Base-by-base conservation (phyloP, 805 yeast species). In the Clavispora fructus region DNA sequence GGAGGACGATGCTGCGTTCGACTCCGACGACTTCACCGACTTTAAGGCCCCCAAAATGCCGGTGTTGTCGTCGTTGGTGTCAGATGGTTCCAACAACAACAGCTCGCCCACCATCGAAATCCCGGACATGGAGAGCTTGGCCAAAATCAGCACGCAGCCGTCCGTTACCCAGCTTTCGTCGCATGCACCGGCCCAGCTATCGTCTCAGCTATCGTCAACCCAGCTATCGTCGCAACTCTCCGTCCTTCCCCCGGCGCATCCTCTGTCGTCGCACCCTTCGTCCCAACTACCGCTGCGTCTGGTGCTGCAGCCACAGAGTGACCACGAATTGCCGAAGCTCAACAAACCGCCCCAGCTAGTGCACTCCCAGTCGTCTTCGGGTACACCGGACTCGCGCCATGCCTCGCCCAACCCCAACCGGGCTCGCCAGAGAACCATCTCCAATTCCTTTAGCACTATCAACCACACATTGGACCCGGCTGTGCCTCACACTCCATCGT, bases 101-200 rank as follows among this genome's bases (percentile, higher is more conserved):
- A 74, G 78, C 9, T 77, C 85, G 0, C 85, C 88, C 1, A 72
- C 84, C 2, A 77, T 77, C 27, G 91, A 85, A 59, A 86, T 85
- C 37, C 92, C 92, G 5, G 80, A 75, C 51, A 79, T 83, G 76
- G 83, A 78, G 42, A 64, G 64, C 29, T 45, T 69, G 39, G 59
- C 66, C 7, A 58, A 58, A 14, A 59, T 61, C 35, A 47, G 55
- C 13, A 42, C 51, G 37, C 37, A 29, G 6, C 17, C 26, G 12
- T 19, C 38, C 9, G 2, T 11, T 4, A 27, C 29, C 6, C 29
- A 27, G 12, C 29, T 27, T 4, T 27, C 29, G 6, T 27, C 29
- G 6, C 29, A 27, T 27, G 29, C 5, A 19, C 5, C 23, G 23
- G 19, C 31, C n/a, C 31, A 29, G 17, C 19, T 14, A 3, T 31